phyloP scores from a whole-genome alignment of 805 yeast species.

The Lachancea fermentati region DNA sequence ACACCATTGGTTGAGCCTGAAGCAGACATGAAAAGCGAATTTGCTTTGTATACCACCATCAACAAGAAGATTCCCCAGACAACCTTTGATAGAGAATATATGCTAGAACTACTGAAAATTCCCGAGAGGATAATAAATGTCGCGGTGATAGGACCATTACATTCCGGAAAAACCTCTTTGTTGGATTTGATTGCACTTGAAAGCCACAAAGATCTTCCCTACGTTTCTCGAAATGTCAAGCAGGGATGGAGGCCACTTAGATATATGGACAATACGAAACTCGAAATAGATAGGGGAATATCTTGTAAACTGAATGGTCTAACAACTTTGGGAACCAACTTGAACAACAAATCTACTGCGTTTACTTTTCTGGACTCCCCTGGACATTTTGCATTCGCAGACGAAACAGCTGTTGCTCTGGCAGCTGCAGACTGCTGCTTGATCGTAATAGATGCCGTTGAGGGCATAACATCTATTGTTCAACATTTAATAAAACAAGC shows the following conservation, averaged over 20 bases:
- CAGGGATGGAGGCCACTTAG: slow-evolving; percentile 43
- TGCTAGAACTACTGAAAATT: slow-evolving; percentile 42
- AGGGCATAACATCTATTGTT: slow-evolving; percentile 65
- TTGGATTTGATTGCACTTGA: slow-evolving; percentile 61
- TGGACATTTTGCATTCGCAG: slow-evolving; percentile 82
- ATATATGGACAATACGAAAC: slow-evolving; percentile 64
- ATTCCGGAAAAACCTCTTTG: slow-evolving; percentile 82
- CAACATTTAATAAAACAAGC: slow-evolving; percentile 50
- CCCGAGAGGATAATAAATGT: slow-evolving; percentile 70
- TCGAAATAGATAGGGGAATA: slow-evolving; percentile 68
- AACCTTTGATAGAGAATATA: slow-evolving; percentile 55
- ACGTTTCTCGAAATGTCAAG: slow-evolving; percentile 26
- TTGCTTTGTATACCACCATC: slow-evolving; percentile 16
- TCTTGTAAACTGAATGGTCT: slow-evolving; percentile 60
- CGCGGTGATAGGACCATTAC: slow-evolving; percentile 72
- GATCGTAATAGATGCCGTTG: slow-evolving; percentile 76
- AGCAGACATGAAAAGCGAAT: slow-evolving; percentile 33
- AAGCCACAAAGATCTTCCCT: slow-evolving; percentile 47
- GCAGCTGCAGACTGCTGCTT: slow-evolving; percentile 59
- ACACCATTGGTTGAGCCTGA: slow-evolving; percentile 64
- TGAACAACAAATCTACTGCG: slow-evolving; percentile 48
- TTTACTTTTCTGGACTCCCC: slow-evolving; percentile 79
- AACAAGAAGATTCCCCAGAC: slow-evolving; percentile 47
- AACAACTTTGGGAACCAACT: slow-evolving; percentile 51
- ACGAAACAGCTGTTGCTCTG: slow-evolving; percentile 59